phyloP scores from a whole-genome alignment of 2,329 filamentous ascomycete species.

The Colletotrichum paranaense region DNA sequence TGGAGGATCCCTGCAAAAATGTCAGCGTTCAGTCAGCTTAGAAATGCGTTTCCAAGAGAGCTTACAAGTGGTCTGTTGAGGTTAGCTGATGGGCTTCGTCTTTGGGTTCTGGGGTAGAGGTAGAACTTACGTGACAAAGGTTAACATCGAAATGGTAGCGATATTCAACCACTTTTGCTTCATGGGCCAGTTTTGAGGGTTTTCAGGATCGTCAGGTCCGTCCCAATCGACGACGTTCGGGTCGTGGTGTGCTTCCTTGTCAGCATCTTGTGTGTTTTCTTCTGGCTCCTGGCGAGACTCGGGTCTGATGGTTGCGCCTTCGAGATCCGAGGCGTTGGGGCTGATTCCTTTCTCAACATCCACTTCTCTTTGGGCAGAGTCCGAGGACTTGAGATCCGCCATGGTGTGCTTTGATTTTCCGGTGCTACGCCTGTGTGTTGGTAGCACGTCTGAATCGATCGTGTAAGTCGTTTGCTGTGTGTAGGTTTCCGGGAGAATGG shows the following conservation, averaged over 20 bases:
- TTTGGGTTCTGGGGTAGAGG: background rate
- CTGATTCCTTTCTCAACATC: slow-evolving; percentile 18
- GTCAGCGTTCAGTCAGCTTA: background rate
- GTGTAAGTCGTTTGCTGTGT: background rate
- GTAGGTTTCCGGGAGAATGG: background rate
- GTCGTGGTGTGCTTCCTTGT: slow-evolving; percentile 11
- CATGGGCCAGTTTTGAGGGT: slow-evolving; percentile 77
- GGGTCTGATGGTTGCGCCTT: slow-evolving; percentile 25
- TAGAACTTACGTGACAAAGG: slow-evolving; percentile 36
- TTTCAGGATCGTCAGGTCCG: slow-evolving; percentile 66
- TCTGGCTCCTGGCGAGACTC: slow-evolving; percentile 4
- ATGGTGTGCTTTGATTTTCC: background rate
- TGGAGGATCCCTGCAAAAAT: slow-evolving; percentile 45
- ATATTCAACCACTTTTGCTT: slow-evolving; percentile 51
- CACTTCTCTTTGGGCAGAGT: slow-evolving; percentile 8
- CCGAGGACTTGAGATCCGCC: slow-evolving; percentile 11
- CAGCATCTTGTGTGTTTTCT: background rate
- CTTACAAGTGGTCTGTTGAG: slow-evolving; percentile 34
- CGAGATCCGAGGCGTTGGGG: slow-evolving; percentile 17
- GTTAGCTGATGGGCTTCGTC: slow-evolving; percentile 26
- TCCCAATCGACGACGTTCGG: slow-evolving; percentile 67
- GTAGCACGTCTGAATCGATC: background rate
- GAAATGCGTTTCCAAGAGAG: too few relatives aligned
- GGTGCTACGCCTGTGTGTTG: background rate
- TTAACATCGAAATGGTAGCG: slow-evolving; percentile 43